Evolutionary conservation across 2,329 filamentous ascomycete genomes (phyloP), one percentile per base, ranked within the genome.

Genomic region (Claviceps fusiformis): DNA sequence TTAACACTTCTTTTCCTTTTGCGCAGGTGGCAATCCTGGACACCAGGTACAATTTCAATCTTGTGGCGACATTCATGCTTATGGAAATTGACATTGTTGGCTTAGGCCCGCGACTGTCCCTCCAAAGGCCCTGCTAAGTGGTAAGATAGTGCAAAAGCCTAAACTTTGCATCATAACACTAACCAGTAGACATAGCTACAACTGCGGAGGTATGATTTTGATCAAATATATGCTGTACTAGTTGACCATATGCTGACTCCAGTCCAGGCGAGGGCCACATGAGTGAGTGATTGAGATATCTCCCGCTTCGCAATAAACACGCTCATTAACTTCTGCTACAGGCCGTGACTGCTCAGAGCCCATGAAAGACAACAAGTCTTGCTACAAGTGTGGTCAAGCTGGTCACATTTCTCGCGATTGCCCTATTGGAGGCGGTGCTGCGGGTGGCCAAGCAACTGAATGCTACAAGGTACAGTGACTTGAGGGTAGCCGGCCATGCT

Each of bases 341-440:
- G 85, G 87, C 80, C 89, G 91, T 72, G 92, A 97, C 70, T 97
- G 92, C 80, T 84, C 86, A 60, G 83, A 89, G 70, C 86, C 89
- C 58, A 82, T 87, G 66, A 95, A 95, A 79, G 89, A 95, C 74
- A 90, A 74, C 70, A 82, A 86, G 77, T 80, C 82, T 65, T 87
- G 82, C 77, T 87, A 86, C 75, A 81, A 85, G 66, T 90, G 86
- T 76, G 88, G 88, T 68, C 82, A 87, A 72, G 74, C 83, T 62
- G 92, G 90, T 59, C 92, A 97, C 79, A 87, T 96, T 71, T 93
- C 88, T 65, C 90, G 92, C 65, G 91, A 96, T 68, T 91, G 87
- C 76, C 82, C 74, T 70, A 74, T 77, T 60, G 74, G 74, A 59
- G 74, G 75, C 54, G 73, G 72, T 61, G 74, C 73, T 59, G 71